Percentiles rank a stretch among this genome's conserved stretches.
phyloP scores from a whole-genome alignment of 2,329 filamentous ascomycete genomes.

The Stachybotrys chlorohalonatus region DNA sequence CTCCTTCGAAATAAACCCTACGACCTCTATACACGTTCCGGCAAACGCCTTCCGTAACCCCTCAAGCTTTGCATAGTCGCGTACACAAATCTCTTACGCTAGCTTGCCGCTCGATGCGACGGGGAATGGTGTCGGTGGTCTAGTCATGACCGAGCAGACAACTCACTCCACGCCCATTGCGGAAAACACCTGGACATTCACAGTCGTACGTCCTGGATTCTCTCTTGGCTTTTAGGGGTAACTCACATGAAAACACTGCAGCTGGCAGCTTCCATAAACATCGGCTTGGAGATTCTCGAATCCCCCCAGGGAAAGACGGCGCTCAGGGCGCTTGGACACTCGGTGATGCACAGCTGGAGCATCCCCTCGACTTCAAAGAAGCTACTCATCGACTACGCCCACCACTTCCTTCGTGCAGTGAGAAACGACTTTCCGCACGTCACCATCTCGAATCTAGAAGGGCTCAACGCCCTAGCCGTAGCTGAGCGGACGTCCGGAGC shows the following conservation, averaged over 20 bases:
- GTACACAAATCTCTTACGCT: no score
- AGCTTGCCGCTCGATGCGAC: no score
- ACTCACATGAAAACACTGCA: no score
- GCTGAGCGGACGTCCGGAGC: neutral
- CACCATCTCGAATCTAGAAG: neutral
- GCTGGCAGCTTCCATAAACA: neutral
- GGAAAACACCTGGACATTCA: neutral
- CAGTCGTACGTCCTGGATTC: neutral
- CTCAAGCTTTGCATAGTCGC: no score
- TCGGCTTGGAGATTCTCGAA: neutral
- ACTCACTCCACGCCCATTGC: neutral
- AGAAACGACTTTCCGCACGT: constrained; percentile 1
- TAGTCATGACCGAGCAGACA: no score
- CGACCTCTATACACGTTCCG: no score
- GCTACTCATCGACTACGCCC: neutral
- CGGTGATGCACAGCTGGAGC: neutral
- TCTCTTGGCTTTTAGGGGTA: neutral
- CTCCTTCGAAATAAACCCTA: no score
- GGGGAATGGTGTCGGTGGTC: no score
- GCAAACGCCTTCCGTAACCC: no score
- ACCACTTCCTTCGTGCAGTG: neutral
- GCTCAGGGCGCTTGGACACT: neutral
- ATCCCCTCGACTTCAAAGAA: neutral
- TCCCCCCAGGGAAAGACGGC: neutral
- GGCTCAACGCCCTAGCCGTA: neutral